phyloP scores from a whole-genome alignment of 73 alveolate genomes.

The Tetrahymena thermophila region DNA sequence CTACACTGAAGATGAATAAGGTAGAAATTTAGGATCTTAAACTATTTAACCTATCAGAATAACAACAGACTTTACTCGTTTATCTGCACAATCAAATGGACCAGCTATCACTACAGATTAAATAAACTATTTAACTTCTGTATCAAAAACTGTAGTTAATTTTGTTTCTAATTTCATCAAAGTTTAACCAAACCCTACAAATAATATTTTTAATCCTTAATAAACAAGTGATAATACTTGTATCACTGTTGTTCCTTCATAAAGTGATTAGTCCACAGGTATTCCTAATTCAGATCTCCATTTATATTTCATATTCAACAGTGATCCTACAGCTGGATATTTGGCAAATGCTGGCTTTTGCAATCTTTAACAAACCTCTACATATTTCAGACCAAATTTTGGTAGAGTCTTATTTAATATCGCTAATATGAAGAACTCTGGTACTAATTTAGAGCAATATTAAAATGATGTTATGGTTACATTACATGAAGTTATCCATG shows the following conservation, averaged over 20 bases:
- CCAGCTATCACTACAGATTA: neutral
- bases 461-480: neutral
- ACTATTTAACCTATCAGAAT: neutral
- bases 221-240: neutral
- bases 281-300: neutral
- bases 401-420: neutral
- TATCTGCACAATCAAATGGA: neutral
- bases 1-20: neutral
- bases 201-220: neutral
- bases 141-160: neutral
- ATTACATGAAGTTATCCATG: neutral
- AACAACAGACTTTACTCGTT: neutral
- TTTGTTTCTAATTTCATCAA: neutral
- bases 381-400: neutral
- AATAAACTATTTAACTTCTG: neutral
- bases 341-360: neutral
- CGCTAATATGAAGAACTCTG: neutral
- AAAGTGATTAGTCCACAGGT: neutral
- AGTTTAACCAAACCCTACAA: neutral
- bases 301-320: neutral
- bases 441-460: neutral
- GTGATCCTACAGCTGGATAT: neutral
- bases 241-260: neutral
- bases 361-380: neutral
- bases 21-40: neutral